phyloP scores from a whole-genome alignment of 345 rosid species.

The Populus euphratica region DNA sequence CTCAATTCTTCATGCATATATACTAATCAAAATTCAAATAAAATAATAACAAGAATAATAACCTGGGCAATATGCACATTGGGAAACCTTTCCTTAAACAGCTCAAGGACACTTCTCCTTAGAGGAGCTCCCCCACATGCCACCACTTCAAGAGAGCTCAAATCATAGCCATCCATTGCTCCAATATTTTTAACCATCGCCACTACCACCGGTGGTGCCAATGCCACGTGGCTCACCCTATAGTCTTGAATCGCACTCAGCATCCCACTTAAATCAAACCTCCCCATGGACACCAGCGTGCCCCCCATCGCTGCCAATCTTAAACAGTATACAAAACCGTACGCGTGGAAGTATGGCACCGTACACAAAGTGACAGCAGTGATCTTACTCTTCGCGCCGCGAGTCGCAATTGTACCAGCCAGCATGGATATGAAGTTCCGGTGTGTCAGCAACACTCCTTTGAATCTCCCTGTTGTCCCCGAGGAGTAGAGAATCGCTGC shows the following conservation, averaged over 20 bases:
- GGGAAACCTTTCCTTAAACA: slow-evolving; percentile 35
- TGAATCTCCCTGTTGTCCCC: slow-evolving; percentile 54
- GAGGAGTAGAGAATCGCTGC: slow-evolving; percentile 63
- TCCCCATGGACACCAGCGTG: slow-evolving; percentile 32
- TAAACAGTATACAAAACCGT: slow-evolving; percentile 34
- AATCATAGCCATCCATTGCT: slow-evolving; percentile 27
- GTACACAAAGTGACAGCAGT: slow-evolving; percentile 31
- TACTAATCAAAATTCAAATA: no score
- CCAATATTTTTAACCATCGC: slow-evolving; percentile 29
- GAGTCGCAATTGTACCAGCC: slow-evolving; percentile 26
- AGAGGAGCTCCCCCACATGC: slow-evolving; percentile 48
- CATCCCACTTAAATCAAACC: slow-evolving; percentile 28
- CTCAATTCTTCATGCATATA: no score
- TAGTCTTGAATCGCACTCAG: slow-evolving; percentile 29
- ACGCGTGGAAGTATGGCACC: slow-evolving; percentile 57
- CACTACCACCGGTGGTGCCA: slow-evolving; percentile 46
- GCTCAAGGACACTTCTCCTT: slow-evolving; percentile 17
- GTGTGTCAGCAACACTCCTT: slow-evolving; percentile 55
- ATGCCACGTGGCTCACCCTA: slow-evolving; percentile 39
- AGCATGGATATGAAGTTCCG: slow-evolving; percentile 31
- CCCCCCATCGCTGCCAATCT: slow-evolving; percentile 43
- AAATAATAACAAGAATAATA: not conserved
- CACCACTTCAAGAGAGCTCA: slow-evolving; percentile 50
- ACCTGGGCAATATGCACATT: slow-evolving; percentile 46
- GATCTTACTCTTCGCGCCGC: slow-evolving; percentile 17